Base-by-base conservation (phyloP, 1,284 basidiomycete genomes). In the Malassezia restricta region DNA sequence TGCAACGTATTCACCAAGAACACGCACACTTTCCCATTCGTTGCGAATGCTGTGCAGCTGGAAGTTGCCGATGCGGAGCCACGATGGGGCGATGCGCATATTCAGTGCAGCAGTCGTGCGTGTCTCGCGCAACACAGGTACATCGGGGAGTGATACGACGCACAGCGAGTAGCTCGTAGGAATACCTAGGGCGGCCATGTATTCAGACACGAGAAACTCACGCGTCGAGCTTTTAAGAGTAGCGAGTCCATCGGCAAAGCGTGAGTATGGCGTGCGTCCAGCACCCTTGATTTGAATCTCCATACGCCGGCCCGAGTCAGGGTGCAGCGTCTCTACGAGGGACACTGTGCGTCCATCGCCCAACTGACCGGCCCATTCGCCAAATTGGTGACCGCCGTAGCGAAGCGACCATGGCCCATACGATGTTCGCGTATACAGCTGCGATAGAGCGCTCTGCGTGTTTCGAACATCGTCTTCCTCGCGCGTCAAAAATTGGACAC, bases 231-330 rank as follows among this genome's bases (percentile, higher is more conserved):
- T 90, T 27, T 89, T 82, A 14, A 91, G 76, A 1, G 94, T 90
- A 1, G 92, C 92, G 7, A 96, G 79, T 0, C 92, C 92, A 73
- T 98, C 92, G 1, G 90, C 92, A 49, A 76, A 76, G 41, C 92
- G 80, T 1, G 88, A 87, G 75, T 92, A 96, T 0, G 92, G 91
- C 1, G 92, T 98, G 8, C 92, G 79, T 0, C 92, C 92, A 0
- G 84, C 82, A 0, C 92, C 92, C 71, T 96, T 98, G 61, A 96
- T 80, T 73, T 96, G 92, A 4, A 98, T 78, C 70, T 96, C 90
- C 58, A 56, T 63, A 15, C 68, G 54, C 49, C 64, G 44, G 41
- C 44, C 43, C 0, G 54, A 53, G 29, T 49, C 32, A 5, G 61
- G 56, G 82, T 65, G 84, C 81, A 2, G 82, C 0, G 87, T 87